A percentile compares a stretch with the other conserved stretches of the same genome.
Evolutionary conservation across 371 early-diverging fungal species (phyloP).

Genomic region (Mortierella polycephala): DNA sequence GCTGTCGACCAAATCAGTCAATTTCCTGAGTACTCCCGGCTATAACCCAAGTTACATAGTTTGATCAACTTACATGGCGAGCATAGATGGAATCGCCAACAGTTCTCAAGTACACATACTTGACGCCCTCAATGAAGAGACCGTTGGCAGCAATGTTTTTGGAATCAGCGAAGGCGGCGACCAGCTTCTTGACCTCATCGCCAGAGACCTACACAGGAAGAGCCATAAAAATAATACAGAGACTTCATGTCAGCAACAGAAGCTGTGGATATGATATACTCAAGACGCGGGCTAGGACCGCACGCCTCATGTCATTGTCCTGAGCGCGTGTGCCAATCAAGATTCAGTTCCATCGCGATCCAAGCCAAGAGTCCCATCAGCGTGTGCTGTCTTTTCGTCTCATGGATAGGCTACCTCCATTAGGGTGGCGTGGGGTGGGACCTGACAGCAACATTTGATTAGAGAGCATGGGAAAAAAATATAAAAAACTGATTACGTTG

Average conservation of each 20-base stretch:
- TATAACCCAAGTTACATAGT: not conserved
- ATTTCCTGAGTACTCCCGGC: not conserved
- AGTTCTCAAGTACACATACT: conserved; percentile 80
- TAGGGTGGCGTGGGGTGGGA: too few species aligned
- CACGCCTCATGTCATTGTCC: too few species aligned
- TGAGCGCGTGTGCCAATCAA: not conserved
- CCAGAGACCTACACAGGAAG: conserved; percentile 58
- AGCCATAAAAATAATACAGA: not conserved
- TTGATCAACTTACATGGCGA: conserved; percentile 70
- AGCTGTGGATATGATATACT: not conserved
- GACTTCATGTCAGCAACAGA: not conserved
- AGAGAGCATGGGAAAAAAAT: not conserved
- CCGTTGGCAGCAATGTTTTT: conserved; percentile 71
- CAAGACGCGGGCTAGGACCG: not conserved
- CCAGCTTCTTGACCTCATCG: conserved; percentile 69
- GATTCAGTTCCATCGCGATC: too few species aligned
- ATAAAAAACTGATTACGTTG: conserved; percentile 57
- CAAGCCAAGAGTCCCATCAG: too few species aligned
- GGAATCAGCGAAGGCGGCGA: conserved; percentile 74
- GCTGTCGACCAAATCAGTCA: not conserved
- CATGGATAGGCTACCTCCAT: too few species aligned
- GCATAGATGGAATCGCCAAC: conserved; percentile 76
- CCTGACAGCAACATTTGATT: too few species aligned
- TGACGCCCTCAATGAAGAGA: conserved; percentile 71
- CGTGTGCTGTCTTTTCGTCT: too few species aligned